Evolutionary conservation across 495 filamentous ascomycete species (phyloP), one percentile per base, ranked within the genome.

Genomic region (Jackrogersella multiformis): DNA sequence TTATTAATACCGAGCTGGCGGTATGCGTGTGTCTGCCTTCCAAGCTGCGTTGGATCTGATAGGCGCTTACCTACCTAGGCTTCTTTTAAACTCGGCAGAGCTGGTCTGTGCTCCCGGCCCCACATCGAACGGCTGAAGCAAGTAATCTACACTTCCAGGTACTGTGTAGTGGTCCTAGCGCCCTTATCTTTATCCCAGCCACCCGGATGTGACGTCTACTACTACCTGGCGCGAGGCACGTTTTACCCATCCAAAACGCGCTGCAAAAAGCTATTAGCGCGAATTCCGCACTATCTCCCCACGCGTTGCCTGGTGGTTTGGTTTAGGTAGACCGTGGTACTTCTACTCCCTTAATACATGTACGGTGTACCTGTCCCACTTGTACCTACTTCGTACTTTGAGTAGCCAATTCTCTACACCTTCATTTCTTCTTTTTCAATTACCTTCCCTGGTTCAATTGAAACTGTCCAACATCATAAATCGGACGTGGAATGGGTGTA

Each of bases 191-290:
- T 16, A 10, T 30, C 16, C 56, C 66, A 64, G 48, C 66, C 66
- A 58, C 66, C 54, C 44, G 28, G 39, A 68, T 41, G 59, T 68
- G 66, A 68, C 66, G 66, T 64, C 54, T 63, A n/a, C n/a, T n/a
- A n/a, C n/a, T 21, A 36, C 10, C 16, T 41, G n/a, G 42, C 57
- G n/a, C 16, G 46, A 36, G 28, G 34, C 32, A 35, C 48, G 54
- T 34, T 28, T 23, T 41, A 38, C 12, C 3, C 30, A 53, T 36
- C 30, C 48, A 32, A 61, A 48, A 59, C 60, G 66, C 49, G 60
- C 41, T n/a, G 13, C 34, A 30, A 28, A 61, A 61, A 68, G 48
- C 45, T 54, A 51, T 56, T 64, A 64, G 66, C 66, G 66, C 66
- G 66, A 59, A 54, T 64, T 46, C 60, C 35, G 46, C 60, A 64